Evolutionary conservation across 805 yeast species (phyloP), one percentile per base, ranked within the genome.

Genomic region (Starmerella ratchasimensis): DNA sequence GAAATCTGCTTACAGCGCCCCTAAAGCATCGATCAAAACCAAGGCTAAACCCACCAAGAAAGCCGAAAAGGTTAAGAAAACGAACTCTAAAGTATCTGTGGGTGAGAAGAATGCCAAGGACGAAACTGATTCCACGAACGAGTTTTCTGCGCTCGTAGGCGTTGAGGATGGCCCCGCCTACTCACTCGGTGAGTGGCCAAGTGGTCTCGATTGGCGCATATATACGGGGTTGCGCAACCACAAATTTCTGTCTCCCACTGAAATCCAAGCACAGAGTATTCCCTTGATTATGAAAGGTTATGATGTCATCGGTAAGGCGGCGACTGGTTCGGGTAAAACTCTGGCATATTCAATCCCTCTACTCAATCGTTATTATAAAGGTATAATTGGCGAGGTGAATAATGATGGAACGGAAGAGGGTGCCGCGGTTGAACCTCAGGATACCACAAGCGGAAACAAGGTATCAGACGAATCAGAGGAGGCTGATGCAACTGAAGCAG

Each of bases 311-410:
- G 98, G 98, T 38, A 90, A 88, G 54, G 98, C 98, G 13, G 78
- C 90, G 9, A 90, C 98, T 1, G 98, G 98, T 56, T 81, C 94
- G 1, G 98, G 98, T 67, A 90, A 90, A 56, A 90, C 98, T 0
- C 63, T 86, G 41, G 99, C 98, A 0, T 90, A 82, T 57, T 95
- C 95, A 32, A 72, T 90, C 20, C 96, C 98, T 8, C 76, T 93
- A 21, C 57, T 90, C 43, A 94, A 88, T 67, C 42, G 69, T 71
- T 41, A 49, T 74, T 15, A 39, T 18, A 28, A 32, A 48, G 13
- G n/a, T n/a, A n/a, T n/a, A n/a, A n/a, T n/a, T n/a, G 56, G 57
- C 44, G 43, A 13, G 38, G 30, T 31, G 25, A n/a, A n/a, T n/a
- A n/a, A n/a, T n/a, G n/a, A n/a, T n/a, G n/a, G n/a, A n/a, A n/a